These are phyloP conservation scores for Monascus ruber DNA, from an alignment of 2,329 filamentous ascomycete species.

Conservation along the genomic window DNA sequence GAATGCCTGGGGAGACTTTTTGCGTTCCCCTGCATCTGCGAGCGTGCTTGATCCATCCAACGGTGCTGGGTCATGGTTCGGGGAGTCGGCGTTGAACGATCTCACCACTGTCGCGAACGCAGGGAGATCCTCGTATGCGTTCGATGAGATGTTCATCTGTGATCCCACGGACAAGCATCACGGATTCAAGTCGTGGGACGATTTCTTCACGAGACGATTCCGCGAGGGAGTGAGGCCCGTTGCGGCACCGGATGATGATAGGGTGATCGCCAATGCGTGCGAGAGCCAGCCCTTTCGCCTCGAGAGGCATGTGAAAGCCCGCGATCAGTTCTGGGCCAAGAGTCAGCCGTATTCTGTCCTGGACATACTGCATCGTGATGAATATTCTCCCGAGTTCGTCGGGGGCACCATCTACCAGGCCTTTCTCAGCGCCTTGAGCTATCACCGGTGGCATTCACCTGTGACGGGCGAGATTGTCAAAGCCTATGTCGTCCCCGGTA, in stretches of 20 bases:
- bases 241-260: slow-evolving; percentile 39
- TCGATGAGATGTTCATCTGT: slow-evolving; percentile 20
- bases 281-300: slow-evolving; percentile 51
- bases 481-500: slow-evolving; percentile 49
- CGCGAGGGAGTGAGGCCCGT: slow-evolving; percentile 46
- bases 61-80: slow-evolving; percentile 42
- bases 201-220: slow-evolving; percentile 56
- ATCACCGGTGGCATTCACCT: slow-evolving; percentile 64
- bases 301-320: slow-evolving; percentile 39
- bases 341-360: slow-evolving; percentile 54
- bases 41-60: slow-evolving; percentile 32
- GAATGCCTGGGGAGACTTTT: slow-evolving; percentile 43
- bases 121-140: slow-evolving; percentile 11
- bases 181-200: slow-evolving; percentile 58
- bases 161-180: slow-evolving; percentile 13
- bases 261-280: slow-evolving; percentile 51
- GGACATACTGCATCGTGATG: slow-evolving; percentile 52
- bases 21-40: slow-evolving; percentile 43
- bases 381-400: slow-evolving; percentile 41
- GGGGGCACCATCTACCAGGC: slow-evolving; percentile 60
- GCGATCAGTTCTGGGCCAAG: slow-evolving; percentile 58
- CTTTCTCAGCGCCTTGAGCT: slow-evolving; percentile 55
- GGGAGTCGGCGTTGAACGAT: slow-evolving; percentile 36
- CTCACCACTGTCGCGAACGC: slow-evolving; percentile 21
- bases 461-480: slow-evolving; percentile 50